These are phyloP conservation scores for Ceratocystis lukuohia DNA, from an alignment of 2,329 filamentous ascomycete species.

Conservation along the genomic window DNA sequence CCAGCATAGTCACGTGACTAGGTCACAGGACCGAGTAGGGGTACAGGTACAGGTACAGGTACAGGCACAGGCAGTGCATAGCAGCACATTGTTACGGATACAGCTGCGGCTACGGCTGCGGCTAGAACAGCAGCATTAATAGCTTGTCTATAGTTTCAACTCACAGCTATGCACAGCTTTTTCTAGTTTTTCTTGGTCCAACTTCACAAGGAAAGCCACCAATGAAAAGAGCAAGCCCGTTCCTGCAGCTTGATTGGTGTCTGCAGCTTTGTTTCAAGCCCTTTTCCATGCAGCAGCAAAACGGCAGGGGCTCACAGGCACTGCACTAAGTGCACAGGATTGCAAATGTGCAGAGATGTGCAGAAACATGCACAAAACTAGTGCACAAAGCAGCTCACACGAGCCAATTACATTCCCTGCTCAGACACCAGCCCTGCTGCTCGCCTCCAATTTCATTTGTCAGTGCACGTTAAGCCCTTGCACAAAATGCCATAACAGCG, in stretches of 20 bases:
- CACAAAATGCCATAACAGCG: background rate
- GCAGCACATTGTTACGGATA: background rate
- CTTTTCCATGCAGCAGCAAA: background rate
- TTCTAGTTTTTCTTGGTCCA: background rate
- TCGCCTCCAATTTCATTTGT: no score
- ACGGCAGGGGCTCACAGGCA: background rate
- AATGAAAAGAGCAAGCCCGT: background rate
- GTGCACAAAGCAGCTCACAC: background rate
- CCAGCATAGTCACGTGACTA: background rate
- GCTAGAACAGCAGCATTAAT: no score
- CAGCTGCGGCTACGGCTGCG: no score
- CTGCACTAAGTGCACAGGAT: background rate
- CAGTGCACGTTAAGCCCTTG: no score
- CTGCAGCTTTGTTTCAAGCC: background rate
- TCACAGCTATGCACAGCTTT: no score
- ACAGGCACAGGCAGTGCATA: background rate
- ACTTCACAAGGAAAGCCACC: background rate
- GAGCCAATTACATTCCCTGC: background rate
- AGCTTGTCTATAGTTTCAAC: no score
- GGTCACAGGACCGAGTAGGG: background rate
- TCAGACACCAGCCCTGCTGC: background rate
- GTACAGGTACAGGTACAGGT: background rate
- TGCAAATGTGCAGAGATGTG: background rate
- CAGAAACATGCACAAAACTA: background rate
- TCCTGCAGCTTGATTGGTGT: background rate